Evolutionary conservation across 2,329 filamentous ascomycete species (phyloP).

Genomic region (Didymella keratinophila): DNA sequence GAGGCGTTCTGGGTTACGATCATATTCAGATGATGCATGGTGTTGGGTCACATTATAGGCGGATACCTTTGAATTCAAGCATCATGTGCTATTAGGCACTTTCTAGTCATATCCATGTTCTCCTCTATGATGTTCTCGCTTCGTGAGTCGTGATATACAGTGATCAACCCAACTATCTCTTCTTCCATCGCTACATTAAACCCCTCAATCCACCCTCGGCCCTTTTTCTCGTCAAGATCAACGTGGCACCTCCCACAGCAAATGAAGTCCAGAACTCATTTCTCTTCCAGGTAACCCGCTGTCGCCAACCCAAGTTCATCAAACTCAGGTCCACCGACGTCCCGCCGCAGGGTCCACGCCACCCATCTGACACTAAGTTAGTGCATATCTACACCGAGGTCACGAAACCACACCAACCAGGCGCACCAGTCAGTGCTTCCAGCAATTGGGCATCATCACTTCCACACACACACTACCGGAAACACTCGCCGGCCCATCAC

Average conservation of each 20-base stretch:
- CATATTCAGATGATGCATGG: background rate
- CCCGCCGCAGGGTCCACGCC: conserved; percentile 13
- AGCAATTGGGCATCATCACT: conserved; percentile 1
- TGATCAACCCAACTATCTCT: background rate
- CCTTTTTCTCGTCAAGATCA: background rate
- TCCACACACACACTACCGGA: background rate
- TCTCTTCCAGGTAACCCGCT: background rate
- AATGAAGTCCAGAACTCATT: background rate
- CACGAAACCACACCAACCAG: background rate
- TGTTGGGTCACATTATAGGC: conserved; percentile 4
- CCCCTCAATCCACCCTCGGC: background rate
- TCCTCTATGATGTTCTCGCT: background rate
- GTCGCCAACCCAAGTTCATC: background rate
- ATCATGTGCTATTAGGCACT: conserved; percentile 9
- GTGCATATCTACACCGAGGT: conserved; percentile 7
- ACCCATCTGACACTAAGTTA: conserved; percentile 8
- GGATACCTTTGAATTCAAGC: conserved; percentile 7
- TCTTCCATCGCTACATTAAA: background rate
- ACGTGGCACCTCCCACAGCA: background rate
- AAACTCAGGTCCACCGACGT: background rate
- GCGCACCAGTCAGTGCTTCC: conserved; percentile 5
- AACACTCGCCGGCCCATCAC: background rate
- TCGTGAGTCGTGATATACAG: background rate
- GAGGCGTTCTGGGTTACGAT: conserved; percentile 3
- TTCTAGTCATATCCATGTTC: background rate